These are phyloP conservation scores for Sistotremastrum niveocremeum DNA, from an alignment of 768 basidiomycete genomes.

Conservation along the genomic window DNA sequence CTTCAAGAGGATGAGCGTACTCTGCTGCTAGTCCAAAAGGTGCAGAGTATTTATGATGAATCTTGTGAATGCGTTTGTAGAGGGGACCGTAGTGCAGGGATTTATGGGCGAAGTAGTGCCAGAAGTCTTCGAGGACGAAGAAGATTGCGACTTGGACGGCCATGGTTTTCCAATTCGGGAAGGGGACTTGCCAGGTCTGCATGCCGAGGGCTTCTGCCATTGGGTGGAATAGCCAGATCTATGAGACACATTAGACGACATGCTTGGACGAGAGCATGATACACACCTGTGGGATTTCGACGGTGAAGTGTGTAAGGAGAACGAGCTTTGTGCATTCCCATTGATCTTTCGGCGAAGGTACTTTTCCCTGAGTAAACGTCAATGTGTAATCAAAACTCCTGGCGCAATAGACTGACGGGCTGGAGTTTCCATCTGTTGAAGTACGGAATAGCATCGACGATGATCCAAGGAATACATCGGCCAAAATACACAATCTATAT, in stretches of 20 bases:
- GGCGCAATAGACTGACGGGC: slow-evolving; percentile 23
- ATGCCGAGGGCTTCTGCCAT: slow-evolving; percentile 80
- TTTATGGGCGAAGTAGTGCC: slow-evolving; percentile 87
- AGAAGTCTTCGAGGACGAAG: slow-evolving; percentile 93
- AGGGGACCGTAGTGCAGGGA: slow-evolving; percentile 72
- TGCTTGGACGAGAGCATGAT: background rate
- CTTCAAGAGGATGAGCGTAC: slow-evolving; percentile 95
- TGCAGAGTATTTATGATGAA: slow-evolving; percentile 95
- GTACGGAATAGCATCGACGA: slow-evolving; percentile 88
- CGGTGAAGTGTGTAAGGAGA: slow-evolving; percentile 87
- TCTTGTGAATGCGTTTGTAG: slow-evolving; percentile 90
- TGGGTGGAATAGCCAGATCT: slow-evolving; percentile 91
- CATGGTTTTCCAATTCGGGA: slow-evolving; percentile 62
- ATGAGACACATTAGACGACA: background rate
- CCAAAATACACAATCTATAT: slow-evolving; percentile 89
- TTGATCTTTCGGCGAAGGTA: slow-evolving; percentile 70
- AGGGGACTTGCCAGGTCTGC: slow-evolving; percentile 86
- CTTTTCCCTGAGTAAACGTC: slow-evolving; percentile 29
- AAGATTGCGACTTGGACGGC: slow-evolving; percentile 70
- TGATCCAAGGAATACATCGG: slow-evolving; percentile 87
- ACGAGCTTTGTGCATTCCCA: slow-evolving; percentile 96
- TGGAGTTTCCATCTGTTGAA: slow-evolving; percentile 93
- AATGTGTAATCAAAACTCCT: no score
- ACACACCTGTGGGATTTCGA: slow-evolving; percentile 80
- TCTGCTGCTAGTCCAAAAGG: slow-evolving; percentile 97